Evolutionary conservation across 495 filamentous ascomycete genomes (phyloP), one percentile per base, ranked within the genome.

Genomic region (Podospora conica): DNA sequence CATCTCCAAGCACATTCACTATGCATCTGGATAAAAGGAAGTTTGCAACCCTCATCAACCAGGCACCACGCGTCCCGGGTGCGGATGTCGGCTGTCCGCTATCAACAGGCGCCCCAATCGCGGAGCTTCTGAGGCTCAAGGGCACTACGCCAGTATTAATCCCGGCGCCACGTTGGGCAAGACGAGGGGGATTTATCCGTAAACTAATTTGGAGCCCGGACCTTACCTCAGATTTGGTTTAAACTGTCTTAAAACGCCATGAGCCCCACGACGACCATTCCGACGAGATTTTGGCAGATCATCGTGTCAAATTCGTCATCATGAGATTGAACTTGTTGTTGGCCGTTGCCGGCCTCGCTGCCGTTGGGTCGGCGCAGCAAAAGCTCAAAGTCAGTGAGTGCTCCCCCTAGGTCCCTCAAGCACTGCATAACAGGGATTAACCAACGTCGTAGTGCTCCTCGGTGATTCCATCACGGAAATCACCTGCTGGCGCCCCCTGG

Each of bases 401-500:
- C 20, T 28, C 31, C 29, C 56, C 40, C 23, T 15, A 5, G 4
- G 12, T 15, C 1, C 20, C 59, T 53, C 31, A 27, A 27, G 25
- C 25, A 22, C 9, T 31, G 48, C n/a, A 48, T 20, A 10, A 21
- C 9, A 4, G 10, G 20, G 11, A 61, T 20, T 22, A 3, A 28
- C 21, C 22, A 3, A 21, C 4, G 7, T 60, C 12, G 18, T 23
- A 78, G 73, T 78, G 73, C 68, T 71, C 1, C 68, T 78, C 2
- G 76, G 76, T 22, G 76, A 78, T 65, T 76, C 73, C 63, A 73
- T 78, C 53, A 78, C 76, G 1, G 76, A 78, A 62, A 66, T 76
- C 55, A 73, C 73, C 25, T 78, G 76, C 60, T 78, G 76, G 76
- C 65, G 76, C 23, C 69, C 76, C 22, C 68, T 70, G 60, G 68